These are phyloP conservation scores for Pythium aristosporum DNA, from an alignment of 352 stramenopile genomes.

Conservation along the genomic window DNA sequence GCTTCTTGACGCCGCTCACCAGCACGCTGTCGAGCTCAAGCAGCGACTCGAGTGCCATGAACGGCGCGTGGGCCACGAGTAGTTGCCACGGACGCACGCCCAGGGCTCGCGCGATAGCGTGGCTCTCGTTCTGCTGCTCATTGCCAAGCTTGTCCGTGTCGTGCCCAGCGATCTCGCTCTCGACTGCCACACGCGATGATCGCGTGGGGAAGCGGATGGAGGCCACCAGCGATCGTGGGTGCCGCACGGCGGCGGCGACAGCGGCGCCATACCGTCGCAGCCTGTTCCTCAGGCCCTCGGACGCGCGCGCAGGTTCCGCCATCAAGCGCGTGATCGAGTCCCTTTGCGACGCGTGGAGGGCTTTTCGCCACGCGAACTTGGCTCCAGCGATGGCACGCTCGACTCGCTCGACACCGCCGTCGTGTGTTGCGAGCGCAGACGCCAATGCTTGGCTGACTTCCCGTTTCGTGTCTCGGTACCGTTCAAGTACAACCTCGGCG, in stretches of 20 bases:
- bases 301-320: constrained; percentile 14
- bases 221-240: too few species aligned
- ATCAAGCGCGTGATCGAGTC: constrained; percentile 32
- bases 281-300: constrained; percentile 25
- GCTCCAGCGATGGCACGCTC: constrained; percentile 35
- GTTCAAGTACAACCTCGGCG: constrained; percentile 28
- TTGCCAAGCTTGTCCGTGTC: neutral
- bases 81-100: neutral
- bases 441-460: constrained; percentile 22
- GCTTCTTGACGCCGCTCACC: constrained; percentile 30
- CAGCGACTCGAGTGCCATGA: constrained; percentile 34
- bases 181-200: too few species aligned
- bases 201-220: too few species aligned
- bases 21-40: constrained; percentile 36
- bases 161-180: neutral
- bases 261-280: constrained; percentile 8
- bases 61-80: constrained; percentile 23
- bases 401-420: constrained; percentile 27
- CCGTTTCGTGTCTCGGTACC: constrained; percentile 28
- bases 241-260: constrained; percentile 1
- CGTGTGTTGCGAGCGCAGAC: constrained; percentile 20
- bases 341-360: constrained; percentile 21
- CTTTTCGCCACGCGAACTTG: constrained; percentile 42
- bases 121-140: neutral
- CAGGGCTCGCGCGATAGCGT: neutral